These are phyloP conservation scores for Cladorrhinum sp. DNA, from an alignment of 2,329 filamentous ascomycete species.

Conservation along the genomic window DNA sequence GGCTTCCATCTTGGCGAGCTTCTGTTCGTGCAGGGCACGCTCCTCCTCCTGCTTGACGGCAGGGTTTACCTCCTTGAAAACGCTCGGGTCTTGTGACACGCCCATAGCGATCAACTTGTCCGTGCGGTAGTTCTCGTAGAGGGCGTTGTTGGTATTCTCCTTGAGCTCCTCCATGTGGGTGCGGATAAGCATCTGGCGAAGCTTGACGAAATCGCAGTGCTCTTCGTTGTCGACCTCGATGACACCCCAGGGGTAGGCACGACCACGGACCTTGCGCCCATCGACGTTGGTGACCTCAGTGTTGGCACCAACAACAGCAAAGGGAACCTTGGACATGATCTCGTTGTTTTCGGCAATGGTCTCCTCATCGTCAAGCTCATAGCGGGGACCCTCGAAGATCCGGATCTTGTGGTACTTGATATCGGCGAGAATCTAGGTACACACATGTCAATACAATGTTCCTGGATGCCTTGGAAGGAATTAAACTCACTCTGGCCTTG, in stretches of 20 bases:
- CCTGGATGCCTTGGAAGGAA: neutral
- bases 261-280: slow-evolving; percentile 92
- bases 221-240: slow-evolving; percentile 99
- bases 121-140: slow-evolving; percentile 99
- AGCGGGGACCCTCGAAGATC: slow-evolving; percentile 97
- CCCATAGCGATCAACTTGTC: slow-evolving; percentile 99
- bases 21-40: slow-evolving; percentile 96
- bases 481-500: slow-evolving; percentile 82
- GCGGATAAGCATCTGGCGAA: slow-evolving; percentile 99
- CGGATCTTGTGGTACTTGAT: slow-evolving; percentile 97
- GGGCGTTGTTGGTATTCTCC: slow-evolving; percentile 98
- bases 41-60: slow-evolving; percentile 99
- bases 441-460: slow-evolving; percentile 16
- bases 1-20: slow-evolving; percentile 99
- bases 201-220: slow-evolving; percentile 99
- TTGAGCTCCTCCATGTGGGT: slow-evolving; percentile 99
- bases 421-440: slow-evolving; percentile 80
- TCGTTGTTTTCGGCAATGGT: slow-evolving; percentile 99
- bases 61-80: slow-evolving; percentile 99
- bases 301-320: slow-evolving; percentile 96
- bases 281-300: slow-evolving; percentile 88
- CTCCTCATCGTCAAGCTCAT: slow-evolving; percentile 98
- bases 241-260: slow-evolving; percentile 95
- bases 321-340: slow-evolving; percentile 99
- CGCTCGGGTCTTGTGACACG: slow-evolving; percentile 95